Base-by-base conservation (phyloP, 2,329 filamentous ascomycete species). In the Annulohypoxylon truncatum region DNA sequence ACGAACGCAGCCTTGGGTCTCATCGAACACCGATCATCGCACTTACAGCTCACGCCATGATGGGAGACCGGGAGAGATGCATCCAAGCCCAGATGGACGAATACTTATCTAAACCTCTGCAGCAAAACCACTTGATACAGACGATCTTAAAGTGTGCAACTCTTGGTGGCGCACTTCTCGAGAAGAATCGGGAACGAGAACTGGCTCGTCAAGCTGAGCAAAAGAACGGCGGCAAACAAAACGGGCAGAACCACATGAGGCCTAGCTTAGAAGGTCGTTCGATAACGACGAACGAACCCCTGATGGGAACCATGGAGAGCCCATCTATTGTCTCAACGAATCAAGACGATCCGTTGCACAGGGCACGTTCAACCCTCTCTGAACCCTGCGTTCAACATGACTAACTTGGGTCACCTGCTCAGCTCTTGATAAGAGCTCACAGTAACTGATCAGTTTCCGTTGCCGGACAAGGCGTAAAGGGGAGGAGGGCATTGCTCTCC, bases 71-170 rank as follows among this genome's bases (percentile, higher is more conserved):
- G 52, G 96, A 99, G 79, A 97, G 97, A 83, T 99, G 96, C 79
- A 96, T 99, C 67, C 93, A 97, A 78, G 96, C 95, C 8, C 94
- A 98, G 82, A 99, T 99, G 96, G 96, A 99, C 78, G 96, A 99
- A 79, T 99, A 99, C 77, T 84, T 99, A 42, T 97, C 95, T 15
- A 99, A 99, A 78, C 95, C 95, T 24, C 84, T 98, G 66, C 96
- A 97, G 79, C 95, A 97, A 77, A 97, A 97, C 78, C 93, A 97
- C 78, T 90, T 98, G 75, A 97, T 98, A 75, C 95, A 98, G 82
- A 97, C 94, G 0, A 98, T 99, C 65, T 87, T 98, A 70, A 97
- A 97, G 79, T 98, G 95, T 77, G 95, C 94, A 10, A 97, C 96
- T 3, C 89, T 98, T 31, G 94, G 95, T 62, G 91, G 93, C 47